Evolutionary conservation across 2,329 filamentous ascomycete species (phyloP).

Genomic region (Sarocladium kiliense): DNA sequence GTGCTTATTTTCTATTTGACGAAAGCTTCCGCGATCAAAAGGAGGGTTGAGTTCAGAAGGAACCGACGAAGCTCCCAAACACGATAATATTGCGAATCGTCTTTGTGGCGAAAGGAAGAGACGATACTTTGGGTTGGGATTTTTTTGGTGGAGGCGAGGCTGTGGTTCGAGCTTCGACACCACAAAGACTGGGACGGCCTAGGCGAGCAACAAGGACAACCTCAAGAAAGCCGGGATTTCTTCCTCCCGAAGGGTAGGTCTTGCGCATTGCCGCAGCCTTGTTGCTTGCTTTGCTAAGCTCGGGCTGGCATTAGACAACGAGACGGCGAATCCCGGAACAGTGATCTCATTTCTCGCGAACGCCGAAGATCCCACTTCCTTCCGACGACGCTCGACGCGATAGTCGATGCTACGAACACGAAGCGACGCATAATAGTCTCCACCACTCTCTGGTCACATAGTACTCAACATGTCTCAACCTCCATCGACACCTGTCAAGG

Average conservation of each 20-base stretch:
- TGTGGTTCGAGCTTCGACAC: neutral
- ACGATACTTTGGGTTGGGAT: neutral
- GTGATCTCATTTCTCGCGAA: neutral
- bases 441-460: neutral
- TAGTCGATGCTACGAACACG: neutral
- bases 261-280: neutral
- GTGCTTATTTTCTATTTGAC: too few relatives aligned
- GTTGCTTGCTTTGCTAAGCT: neutral
- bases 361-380: too few relatives aligned
- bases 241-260: too few relatives aligned
- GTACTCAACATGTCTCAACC: constrained; percentile 36
- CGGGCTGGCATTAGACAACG: neutral
- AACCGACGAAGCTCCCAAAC: too few relatives aligned
- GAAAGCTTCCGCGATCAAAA: too few relatives aligned
- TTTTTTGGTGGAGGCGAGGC: neutral
- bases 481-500: constrained; percentile 54
- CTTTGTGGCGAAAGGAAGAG: too few relatives aligned
- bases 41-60: too few relatives aligned
- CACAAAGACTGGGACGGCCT: neutral
- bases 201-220: too few relatives aligned
- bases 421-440: neutral
- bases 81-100: too few relatives aligned
- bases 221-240: too few relatives aligned
- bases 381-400: neutral
- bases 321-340: neutral